Evolutionary conservation across 345 rosid species (phyloP).

Genomic region (Lumnitzera racemosa): DNA sequence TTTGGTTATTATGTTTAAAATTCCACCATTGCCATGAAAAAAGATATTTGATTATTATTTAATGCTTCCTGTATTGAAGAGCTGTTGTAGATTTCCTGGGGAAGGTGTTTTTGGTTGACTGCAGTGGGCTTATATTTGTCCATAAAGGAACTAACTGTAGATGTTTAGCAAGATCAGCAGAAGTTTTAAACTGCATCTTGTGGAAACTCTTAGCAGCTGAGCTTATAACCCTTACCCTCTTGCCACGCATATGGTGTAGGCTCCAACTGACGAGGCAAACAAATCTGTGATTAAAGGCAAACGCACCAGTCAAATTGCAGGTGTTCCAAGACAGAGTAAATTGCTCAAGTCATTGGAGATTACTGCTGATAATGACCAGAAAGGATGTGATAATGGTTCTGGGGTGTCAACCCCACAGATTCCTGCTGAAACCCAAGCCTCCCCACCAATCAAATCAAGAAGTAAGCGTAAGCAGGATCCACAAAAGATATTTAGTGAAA

Average conservation of each 20-base stretch:
- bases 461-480: conserved; percentile 63
- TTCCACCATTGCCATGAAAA: no score
- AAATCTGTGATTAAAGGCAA: conserved; percentile 28
- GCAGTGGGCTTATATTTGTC: background rate
- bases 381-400: conserved; percentile 27
- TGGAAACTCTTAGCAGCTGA: background rate
- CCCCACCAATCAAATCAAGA: conserved; percentile 28
- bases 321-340: conserved; percentile 42
- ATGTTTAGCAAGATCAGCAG: background rate
- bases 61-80: no score
- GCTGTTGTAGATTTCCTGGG: no score
- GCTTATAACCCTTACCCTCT: background rate
- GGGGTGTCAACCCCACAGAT: conserved; percentile 27
- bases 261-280: conserved; percentile 31
- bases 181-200: background rate
- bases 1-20: no score
- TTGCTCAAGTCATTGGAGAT: conserved; percentile 30
- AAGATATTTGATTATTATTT: no score
- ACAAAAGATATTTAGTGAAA: conserved; percentile 31
- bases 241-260: conserved; percentile 26
- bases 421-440: conserved; percentile 35
- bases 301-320: conserved; percentile 32
- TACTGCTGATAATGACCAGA: conserved; percentile 30
- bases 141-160: background rate
- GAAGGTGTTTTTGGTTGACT: background rate